Evolutionary conservation across 345 rosid genomes (phyloP), one percentile per base, ranked within the genome.

Genomic region (Rhodamnia rubescens): DNA sequence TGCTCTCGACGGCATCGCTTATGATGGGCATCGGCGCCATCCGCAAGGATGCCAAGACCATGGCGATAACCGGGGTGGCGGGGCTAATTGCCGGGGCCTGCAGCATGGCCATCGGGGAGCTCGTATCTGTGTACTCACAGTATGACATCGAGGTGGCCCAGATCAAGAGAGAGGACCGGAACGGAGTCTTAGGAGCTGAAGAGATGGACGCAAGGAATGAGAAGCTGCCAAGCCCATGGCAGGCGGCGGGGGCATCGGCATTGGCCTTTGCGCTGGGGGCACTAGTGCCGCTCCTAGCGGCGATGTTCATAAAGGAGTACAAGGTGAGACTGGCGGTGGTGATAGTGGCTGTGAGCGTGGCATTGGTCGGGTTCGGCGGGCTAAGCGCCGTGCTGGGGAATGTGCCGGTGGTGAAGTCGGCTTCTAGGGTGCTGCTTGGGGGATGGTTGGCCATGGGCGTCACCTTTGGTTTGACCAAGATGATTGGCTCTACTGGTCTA

Each of bases 11-110:
- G 5, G 90, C 96, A 18, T 95, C 96, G 8, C 88, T 95, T 29
- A 95, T 95, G 96, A 92, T 94, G 94, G 98, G 98, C 29, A 87
- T 95, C 51, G 96, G 95, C 24, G 93, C 98, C 9, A 92, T 95
- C 69, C 91, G 92, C 53, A 83, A 87, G 84, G 97, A 95, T 78
- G 83, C 91, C 22, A 93, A 90, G 85, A 88, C 94, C 85, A 93
- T 95, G 97, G 80, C 91, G 81, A 89, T 95, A 8, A 90, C 91
- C 11, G 97, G 96, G 36, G 89, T 95, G 29, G 97, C 98, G 0
- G 96, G 98, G 8, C 87, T 95, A 52, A 85, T 95, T 1, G 44
- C 95, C 0, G 96, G 98, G 12, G 97, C 97, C 6, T 92, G 94
- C 53, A 93, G 44, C 44, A 42, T 42, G 44, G 96, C 96, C 20